Percentiles rank a stretch among this genome's conserved stretches.
Conservation (phyloP, 106 monocot species). For the Acanthochlamys bracteata region DNA sequence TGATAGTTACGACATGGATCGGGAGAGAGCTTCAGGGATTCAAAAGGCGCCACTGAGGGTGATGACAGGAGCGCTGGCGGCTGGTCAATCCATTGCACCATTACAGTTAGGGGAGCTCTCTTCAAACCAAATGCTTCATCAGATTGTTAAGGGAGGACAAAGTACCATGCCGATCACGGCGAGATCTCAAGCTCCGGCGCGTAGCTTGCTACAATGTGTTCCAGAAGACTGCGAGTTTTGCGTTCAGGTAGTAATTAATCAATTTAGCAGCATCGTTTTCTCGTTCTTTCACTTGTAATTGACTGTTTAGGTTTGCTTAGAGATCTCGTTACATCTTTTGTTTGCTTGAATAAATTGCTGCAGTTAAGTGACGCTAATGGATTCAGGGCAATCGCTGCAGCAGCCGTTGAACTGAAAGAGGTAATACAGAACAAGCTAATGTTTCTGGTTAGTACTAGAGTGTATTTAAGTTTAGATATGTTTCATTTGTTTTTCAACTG, state of each 20-base stretch:
- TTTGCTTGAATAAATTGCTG: too few relatives aligned
- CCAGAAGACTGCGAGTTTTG: slow-evolving; percentile 48
- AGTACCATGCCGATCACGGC: neutral
- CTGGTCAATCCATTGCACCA: neutral
- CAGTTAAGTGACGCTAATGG: neutral
- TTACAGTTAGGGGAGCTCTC: slow-evolving; percentile 33
- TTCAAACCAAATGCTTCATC: slow-evolving; percentile 47
- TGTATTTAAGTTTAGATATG: neutral
- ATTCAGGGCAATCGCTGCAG: neutral
- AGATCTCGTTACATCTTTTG: too few relatives aligned
- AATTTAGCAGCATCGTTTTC: neutral
- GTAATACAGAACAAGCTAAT: neutral
- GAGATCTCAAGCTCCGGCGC: neutral
- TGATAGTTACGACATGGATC: slow-evolving; percentile 11
- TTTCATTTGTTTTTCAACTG: neutral
- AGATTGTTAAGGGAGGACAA: neutral
- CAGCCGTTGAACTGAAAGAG: too few relatives aligned
- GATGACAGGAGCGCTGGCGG: too few relatives aligned
- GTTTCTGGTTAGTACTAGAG: neutral
- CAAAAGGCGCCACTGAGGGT: neutral
- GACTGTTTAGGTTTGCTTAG: neutral
- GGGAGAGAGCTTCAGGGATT: neutral
- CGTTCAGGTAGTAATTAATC: slow-evolving; percentile 17
- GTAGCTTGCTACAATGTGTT: slow-evolving; percentile 11
- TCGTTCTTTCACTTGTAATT: neutral